Evolutionary conservation across 2,329 filamentous ascomycete genomes (phyloP).

Genomic region (Aspergillus sojae): DNA sequence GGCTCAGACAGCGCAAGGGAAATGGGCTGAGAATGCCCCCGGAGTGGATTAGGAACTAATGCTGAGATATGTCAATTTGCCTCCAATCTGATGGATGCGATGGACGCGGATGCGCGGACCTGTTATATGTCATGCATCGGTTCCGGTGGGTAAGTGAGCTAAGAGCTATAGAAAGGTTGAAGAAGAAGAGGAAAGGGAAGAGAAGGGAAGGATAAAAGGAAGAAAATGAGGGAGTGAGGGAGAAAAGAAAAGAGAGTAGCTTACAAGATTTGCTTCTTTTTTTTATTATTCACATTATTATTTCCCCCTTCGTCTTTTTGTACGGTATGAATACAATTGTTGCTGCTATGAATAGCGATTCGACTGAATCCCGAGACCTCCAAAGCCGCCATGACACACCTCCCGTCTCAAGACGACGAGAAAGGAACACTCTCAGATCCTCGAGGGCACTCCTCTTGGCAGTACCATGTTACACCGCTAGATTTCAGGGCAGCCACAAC

Average conservation of each 20-base stretch:
- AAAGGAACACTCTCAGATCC: conserved; percentile 3
- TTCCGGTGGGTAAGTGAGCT: conserved; percentile 11
- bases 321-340: conserved; percentile 1
- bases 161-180: conserved; percentile 3
- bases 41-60: conserved; percentile 7
- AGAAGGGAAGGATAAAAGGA: background rate
- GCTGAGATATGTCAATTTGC: conserved; percentile 24
- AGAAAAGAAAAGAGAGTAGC: background rate
- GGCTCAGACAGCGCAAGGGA: conserved; percentile 12
- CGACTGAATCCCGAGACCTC: background rate
- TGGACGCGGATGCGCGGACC: conserved; percentile 15
- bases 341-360: background rate
- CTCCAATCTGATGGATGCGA: conserved; percentile 16
- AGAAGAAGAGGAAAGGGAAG: conserved; percentile 4
- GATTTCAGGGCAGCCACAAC: conserved; percentile 23
- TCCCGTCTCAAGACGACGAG: background rate
- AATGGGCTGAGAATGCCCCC: conserved; percentile 4
- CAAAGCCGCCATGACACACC: background rate
- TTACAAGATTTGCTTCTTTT: background rate
- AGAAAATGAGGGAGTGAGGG: background rate
- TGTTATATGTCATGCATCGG: conserved; percentile 29
- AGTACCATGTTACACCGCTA: conserved; percentile 26
- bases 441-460: conserved; percentile 16
- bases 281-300: background rate
- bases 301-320: background rate